These are phyloP conservation scores for Venturia effusa DNA, from an alignment of 2,329 filamentous ascomycete species.

Conservation along the genomic window DNA sequence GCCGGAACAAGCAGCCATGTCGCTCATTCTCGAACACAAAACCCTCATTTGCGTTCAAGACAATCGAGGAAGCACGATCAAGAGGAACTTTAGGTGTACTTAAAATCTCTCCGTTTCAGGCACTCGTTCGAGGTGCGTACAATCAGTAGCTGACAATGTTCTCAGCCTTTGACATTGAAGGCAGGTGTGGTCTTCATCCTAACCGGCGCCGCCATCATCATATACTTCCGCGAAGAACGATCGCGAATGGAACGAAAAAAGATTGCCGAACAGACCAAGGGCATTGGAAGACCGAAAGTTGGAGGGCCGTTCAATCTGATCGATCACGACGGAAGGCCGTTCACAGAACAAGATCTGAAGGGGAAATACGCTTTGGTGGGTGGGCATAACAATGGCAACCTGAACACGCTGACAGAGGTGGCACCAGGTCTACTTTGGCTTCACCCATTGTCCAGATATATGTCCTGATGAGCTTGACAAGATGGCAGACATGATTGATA, in stretches of 20 bases:
- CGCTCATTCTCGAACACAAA: not conserved
- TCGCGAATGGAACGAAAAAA: slow-evolving; percentile 78
- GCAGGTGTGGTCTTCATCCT: slow-evolving; percentile 75
- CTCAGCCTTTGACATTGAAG: slow-evolving; percentile 85
- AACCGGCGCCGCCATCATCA: slow-evolving; percentile 65
- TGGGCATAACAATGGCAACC: not conserved
- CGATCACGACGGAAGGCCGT: slow-evolving; percentile 69
- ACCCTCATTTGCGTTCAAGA: slow-evolving; percentile 7
- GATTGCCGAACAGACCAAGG: slow-evolving; percentile 85
- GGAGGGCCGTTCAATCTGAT: slow-evolving; percentile 75
- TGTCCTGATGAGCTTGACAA: slow-evolving; percentile 99
- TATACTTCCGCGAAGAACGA: slow-evolving; percentile 94
- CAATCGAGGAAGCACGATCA: slow-evolving; percentile 11
- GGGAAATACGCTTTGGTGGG: slow-evolving; percentile 72
- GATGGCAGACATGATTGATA: slow-evolving; percentile 92
- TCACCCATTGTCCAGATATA: slow-evolving; percentile 96
- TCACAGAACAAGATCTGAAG: slow-evolving; percentile 71
- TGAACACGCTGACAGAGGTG: not conserved
- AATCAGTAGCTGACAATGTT: slow-evolving; percentile 2
- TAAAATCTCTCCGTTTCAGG: slow-evolving; percentile 10
- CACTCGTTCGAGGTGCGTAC: slow-evolving; percentile 12
- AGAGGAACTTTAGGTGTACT: slow-evolving; percentile 12
- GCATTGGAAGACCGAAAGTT: slow-evolving; percentile 84
- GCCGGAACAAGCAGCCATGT: not conserved
- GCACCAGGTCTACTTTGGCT: slow-evolving; percentile 84